These are phyloP conservation scores for Bipolaris victoriae DNA, from an alignment of 2,329 filamentous ascomycete species.

Conservation along the genomic window DNA sequence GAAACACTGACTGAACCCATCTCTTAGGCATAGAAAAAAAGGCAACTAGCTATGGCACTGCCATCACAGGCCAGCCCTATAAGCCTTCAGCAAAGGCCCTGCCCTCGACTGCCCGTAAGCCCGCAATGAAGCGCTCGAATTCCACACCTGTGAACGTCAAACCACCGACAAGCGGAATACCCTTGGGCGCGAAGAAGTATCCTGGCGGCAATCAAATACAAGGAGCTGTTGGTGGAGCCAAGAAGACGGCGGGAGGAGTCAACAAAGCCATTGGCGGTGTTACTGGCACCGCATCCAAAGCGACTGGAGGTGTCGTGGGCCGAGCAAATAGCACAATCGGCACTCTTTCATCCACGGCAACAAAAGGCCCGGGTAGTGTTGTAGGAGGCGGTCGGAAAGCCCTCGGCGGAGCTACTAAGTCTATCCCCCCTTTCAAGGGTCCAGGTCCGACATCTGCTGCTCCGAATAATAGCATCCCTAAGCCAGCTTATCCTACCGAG, in stretches of 20 bases:
- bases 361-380: slow-evolving; percentile 10
- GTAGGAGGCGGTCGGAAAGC: slow-evolving; percentile 23
- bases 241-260: slow-evolving; percentile 30
- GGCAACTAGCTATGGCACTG: slow-evolving; percentile 37
- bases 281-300: slow-evolving; percentile 16
- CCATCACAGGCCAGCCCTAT: slow-evolving; percentile 41
- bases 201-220: slow-evolving; percentile 28
- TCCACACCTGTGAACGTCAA: slow-evolving; percentile 39
- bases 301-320: slow-evolving; percentile 12
- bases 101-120: slow-evolving; percentile 39
- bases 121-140: slow-evolving; percentile 41
- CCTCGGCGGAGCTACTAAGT: slow-evolving; percentile 13
- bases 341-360: slow-evolving; percentile 9
- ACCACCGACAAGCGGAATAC: slow-evolving; percentile 21
- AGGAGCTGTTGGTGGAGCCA: slow-evolving; percentile 18
- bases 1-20: not conserved
- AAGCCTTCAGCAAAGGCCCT: slow-evolving; percentile 36
- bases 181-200: slow-evolving; percentile 41
- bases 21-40: slow-evolving; percentile 40
- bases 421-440: slow-evolving; percentile 15
- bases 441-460: slow-evolving; percentile 1
- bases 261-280: slow-evolving; percentile 22
- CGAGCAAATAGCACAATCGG: slow-evolving; percentile 22
- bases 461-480: slow-evolving; percentile 22
- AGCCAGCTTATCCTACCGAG: slow-evolving; percentile 22